phyloP scores from a whole-genome alignment of 164 flowering plant species.

The Magnolia officinalis region DNA sequence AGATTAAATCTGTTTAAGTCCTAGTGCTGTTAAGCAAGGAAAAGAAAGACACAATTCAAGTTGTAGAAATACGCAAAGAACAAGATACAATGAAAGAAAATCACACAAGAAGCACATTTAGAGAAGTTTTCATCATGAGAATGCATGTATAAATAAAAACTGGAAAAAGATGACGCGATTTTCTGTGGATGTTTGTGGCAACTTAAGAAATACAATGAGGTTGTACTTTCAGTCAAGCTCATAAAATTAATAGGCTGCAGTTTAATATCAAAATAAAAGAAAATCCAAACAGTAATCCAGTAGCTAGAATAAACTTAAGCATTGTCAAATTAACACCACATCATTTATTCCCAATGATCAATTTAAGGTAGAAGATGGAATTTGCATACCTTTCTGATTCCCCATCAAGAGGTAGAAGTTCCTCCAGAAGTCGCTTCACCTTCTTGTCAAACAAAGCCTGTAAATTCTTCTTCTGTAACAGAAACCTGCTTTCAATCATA shows the following conservation, averaged over 20 bases:
- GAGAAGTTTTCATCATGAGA: too few relatives aligned
- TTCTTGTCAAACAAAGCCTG: conserved; percentile 55
- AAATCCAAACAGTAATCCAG: neutral
- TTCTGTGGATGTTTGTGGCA: neutral
- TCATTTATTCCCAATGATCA: neutral
- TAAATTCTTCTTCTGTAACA: conserved; percentile 75
- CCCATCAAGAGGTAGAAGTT: conserved; percentile 57
- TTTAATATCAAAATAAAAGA: neutral
- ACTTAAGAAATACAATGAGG: neutral
- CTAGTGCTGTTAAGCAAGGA: neutral
- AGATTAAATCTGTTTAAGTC: neutral
- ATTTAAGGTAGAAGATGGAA: neutral
- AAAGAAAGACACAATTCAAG: neutral
- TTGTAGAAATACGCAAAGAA: neutral
- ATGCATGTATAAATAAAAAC: too few relatives aligned
- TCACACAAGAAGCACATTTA: too few relatives aligned
- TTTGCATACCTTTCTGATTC: conserved; percentile 23
- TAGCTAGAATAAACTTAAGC: neutral
- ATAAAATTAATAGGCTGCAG: neutral
- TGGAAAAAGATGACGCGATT: too few relatives aligned
- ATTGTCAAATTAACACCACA: neutral
- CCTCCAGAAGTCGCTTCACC: conserved; percentile 69
- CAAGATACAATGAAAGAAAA: neutral
- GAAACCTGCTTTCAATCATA: conserved; percentile 12
- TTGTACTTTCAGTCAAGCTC: neutral